These are phyloP conservation scores for Rutstroemia sp. DNA, from an alignment of 2,329 filamentous ascomycete species.

Conservation along the genomic window DNA sequence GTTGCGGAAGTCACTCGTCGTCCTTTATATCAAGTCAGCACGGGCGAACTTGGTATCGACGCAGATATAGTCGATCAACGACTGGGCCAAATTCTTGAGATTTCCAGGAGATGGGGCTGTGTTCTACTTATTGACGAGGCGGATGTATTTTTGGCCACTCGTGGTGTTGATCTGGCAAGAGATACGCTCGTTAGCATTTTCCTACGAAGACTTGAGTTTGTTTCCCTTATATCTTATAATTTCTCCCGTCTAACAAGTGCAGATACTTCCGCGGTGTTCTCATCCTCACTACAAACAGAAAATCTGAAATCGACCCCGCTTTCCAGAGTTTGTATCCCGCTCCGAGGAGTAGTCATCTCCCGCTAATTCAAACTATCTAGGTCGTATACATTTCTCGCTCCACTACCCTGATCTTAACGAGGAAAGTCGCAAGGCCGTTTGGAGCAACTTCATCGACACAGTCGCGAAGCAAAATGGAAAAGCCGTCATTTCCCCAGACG, in stretches of 20 bases:
- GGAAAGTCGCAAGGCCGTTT: background rate
- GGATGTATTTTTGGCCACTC: background rate
- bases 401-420: conserved; percentile 1
- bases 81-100: background rate
- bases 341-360: too few relatives aligned
- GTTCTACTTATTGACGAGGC: conserved; percentile 8
- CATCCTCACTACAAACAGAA: conserved; percentile 3
- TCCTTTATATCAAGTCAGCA: conserved; percentile 1
- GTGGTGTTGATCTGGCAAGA: background rate
- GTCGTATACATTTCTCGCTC: conserved; percentile 4
- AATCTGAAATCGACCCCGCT: background rate
- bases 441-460: background rate
- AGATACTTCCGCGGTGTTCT: conserved; percentile 1
- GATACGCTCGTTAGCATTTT: conserved; percentile 4
- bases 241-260: background rate
- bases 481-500: background rate
- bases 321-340: background rate
- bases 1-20: conserved; percentile 3
- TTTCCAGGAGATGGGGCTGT: background rate
- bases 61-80: background rate
- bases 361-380: background rate
- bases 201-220: background rate
- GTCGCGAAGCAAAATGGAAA: background rate
- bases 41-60: background rate
- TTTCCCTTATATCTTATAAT: background rate